Evolutionary conservation across 306 rosid genomes (phyloP).

Genomic region (Fragaria nilgerrensis): DNA sequence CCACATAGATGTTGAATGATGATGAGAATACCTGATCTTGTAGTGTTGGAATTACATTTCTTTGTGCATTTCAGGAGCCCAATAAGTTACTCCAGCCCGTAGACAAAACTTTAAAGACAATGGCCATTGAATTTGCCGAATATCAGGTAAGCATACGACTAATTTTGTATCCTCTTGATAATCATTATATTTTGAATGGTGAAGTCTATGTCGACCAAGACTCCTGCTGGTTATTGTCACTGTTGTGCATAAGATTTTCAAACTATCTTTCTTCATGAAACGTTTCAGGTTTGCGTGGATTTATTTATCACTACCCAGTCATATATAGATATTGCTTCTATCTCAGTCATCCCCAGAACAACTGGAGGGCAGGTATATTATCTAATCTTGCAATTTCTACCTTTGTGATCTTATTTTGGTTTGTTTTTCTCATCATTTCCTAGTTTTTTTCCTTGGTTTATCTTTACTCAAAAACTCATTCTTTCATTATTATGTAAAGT

Average conservation of each 20-base stretch:
- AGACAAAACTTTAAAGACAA: conserved; percentile 77
- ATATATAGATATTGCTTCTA: conserved; percentile 84
- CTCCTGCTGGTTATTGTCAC: conserved; percentile 1
- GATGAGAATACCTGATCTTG: background rate
- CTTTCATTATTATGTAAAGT: background rate
- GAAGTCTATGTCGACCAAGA: conserved; percentile 18
- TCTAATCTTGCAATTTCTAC: background rate
- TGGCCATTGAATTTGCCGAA: conserved; percentile 94
- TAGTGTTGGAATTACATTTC: background rate
- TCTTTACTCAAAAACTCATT: background rate
- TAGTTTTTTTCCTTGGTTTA: background rate
- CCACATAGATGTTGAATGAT: background rate
- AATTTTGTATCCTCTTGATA: conserved; percentile 25
- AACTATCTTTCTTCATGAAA: conserved; percentile 27
- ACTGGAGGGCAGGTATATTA: conserved; percentile 93
- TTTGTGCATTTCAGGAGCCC: conserved; percentile 63
- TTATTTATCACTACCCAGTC: conserved; percentile 85
- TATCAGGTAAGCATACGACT: conserved; percentile 56
- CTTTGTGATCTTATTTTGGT: background rate
- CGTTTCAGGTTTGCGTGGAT: conserved; percentile 86
- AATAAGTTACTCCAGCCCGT: conserved; percentile 92
- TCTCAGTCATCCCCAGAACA: conserved; percentile 82
- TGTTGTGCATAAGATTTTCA: conserved; percentile 16
- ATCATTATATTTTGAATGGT: conserved; percentile 15
- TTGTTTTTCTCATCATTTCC: background rate